Conservation (phyloP, 2,329 filamentous ascomycete species). For the Xylariaceae sp. region DNA sequence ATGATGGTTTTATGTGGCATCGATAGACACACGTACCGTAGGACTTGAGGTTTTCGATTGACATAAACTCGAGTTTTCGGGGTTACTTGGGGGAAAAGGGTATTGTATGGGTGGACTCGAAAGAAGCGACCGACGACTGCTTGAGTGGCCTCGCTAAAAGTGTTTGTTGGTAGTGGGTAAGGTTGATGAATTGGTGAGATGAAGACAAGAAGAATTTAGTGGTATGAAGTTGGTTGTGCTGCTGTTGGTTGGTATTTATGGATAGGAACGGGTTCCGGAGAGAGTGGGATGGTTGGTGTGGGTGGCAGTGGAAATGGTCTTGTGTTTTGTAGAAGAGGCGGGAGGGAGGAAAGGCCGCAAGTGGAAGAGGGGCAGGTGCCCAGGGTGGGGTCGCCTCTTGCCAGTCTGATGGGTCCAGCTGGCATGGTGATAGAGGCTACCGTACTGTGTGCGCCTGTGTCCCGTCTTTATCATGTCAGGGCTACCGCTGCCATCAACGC, state of each 20-base stretch:
- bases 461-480: too few species aligned
- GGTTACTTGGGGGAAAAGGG: slow-evolving; percentile 53
- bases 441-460: too few species aligned
- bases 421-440: slow-evolving; percentile 11
- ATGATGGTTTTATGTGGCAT: too few species aligned
- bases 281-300: neutral
- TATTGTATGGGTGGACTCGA: slow-evolving; percentile 30
- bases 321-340: slow-evolving; percentile 4
- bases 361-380: slow-evolving; percentile 7
- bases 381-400: too few species aligned
- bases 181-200: neutral
- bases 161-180: slow-evolving; percentile 10
- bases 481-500: too few species aligned
- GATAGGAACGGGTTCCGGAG: neutral
- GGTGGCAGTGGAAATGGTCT: neutral
- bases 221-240: neutral
- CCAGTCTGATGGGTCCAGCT: neutral
- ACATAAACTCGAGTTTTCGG: slow-evolving; percentile 86
- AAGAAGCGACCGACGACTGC: slow-evolving; percentile 49
- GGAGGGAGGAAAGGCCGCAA: slow-evolving; percentile 16
- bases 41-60: slow-evolving; percentile 98
- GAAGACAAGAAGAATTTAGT: neutral
- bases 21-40: slow-evolving; percentile 63
- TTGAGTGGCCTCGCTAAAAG: slow-evolving; percentile 42
- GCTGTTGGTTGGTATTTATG: too few species aligned